phyloP scores from a whole-genome alignment of 169 alveolate species.

The Cryptosporidium tyzzeri region DNA sequence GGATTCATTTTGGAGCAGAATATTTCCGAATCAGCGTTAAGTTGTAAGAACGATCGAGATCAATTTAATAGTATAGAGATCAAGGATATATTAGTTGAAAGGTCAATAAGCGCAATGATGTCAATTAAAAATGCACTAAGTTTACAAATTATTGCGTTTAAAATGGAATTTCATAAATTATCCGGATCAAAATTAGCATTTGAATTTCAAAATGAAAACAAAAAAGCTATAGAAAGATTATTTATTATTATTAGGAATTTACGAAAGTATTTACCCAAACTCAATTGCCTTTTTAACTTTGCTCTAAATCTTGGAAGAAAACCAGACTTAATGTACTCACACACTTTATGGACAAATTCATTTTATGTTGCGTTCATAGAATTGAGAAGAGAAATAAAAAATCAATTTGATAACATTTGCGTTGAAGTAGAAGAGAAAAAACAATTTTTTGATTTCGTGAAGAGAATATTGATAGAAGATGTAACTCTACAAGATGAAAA shows the following conservation, averaged over 20 bases:
- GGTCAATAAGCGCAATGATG: not conserved
- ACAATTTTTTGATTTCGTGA: conserved; percentile 3
- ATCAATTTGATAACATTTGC: not conserved
- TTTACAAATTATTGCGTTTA: conserved; percentile 18
- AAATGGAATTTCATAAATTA: conserved; percentile 12
- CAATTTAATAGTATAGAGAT: not conserved
- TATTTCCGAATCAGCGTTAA: not conserved
- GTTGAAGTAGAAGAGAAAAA: conserved; percentile 8
- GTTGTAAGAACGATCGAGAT: not conserved
- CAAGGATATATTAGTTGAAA: not conserved
- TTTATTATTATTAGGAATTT: not conserved
- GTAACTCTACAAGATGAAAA: not conserved
- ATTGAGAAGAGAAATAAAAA: not conserved
- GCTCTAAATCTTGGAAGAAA: conserved; percentile 26
- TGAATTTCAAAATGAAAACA: conserved; percentile 1
- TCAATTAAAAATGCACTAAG: conserved; percentile 18
- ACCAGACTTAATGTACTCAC: conserved; percentile 22
- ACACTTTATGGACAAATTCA: conserved; percentile 16
- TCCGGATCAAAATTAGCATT: not conserved
- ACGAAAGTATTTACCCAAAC: not conserved
- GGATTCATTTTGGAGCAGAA: not conserved
- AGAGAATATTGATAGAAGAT: conserved; percentile 7
- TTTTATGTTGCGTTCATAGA: conserved; percentile 20
- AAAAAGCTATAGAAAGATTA: conserved; percentile 4
- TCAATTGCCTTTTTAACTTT: conserved; percentile 13